Conservation (phyloP, 768 basidiomycete species). For the Tylopilus rubrobrunneus region DNA sequence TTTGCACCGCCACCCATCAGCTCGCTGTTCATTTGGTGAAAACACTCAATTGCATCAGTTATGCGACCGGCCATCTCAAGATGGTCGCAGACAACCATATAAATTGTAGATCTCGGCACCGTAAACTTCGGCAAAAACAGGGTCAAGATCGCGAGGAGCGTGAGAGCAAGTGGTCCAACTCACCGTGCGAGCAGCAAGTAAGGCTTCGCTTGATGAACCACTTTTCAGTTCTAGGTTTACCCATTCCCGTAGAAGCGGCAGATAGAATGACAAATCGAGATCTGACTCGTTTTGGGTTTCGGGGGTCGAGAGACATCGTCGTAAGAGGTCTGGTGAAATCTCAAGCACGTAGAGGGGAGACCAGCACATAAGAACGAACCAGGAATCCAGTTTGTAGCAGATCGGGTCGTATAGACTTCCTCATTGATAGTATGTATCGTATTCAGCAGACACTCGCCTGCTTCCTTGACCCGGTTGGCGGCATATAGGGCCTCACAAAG, state of each 20-base stretch:
- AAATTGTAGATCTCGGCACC: background rate
- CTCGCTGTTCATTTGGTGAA: background rate
- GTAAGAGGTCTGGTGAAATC: background rate
- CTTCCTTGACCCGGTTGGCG: background rate
- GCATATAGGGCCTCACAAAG: constrained; percentile 1
- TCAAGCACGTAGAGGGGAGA: background rate
- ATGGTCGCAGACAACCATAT: background rate
- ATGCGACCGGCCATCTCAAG: background rate
- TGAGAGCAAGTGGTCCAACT: background rate
- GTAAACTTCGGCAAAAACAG: background rate
- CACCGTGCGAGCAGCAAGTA: background rate
- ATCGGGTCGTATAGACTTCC: background rate
- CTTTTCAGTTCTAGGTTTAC: background rate
- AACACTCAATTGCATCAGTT: background rate
- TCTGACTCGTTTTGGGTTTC: background rate
- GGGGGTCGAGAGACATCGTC: background rate
- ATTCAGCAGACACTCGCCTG: background rate
- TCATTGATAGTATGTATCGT: background rate
- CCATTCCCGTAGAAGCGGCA: background rate
- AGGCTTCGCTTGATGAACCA: background rate
- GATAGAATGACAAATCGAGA: no score
- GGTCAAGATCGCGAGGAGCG: background rate
- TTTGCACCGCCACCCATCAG: background rate
- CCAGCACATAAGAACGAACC: background rate
- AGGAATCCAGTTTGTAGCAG: background rate